These are phyloP conservation scores for Salix caprea DNA, from an alignment of 345 rosid species.

Conservation along the genomic window DNA sequence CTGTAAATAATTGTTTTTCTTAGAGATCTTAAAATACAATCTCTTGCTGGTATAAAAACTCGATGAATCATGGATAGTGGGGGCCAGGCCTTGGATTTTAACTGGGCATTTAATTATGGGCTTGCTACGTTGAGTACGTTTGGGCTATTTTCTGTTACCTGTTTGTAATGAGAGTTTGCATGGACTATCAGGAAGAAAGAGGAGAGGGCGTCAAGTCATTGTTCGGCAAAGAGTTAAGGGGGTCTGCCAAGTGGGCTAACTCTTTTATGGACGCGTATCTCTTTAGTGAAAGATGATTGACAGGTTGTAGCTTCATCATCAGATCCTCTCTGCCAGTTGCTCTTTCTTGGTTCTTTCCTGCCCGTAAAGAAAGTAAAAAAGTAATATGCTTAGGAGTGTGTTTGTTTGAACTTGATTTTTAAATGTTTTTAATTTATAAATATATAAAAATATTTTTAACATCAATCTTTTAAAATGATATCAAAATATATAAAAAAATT, in stretches of 20 bases:
- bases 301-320: neutral
- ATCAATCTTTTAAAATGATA: too few species aligned
- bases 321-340: slow-evolving; percentile 1
- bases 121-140: neutral
- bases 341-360: neutral
- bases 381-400: too few species aligned
- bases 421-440: too few species aligned
- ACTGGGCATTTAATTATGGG: neutral
- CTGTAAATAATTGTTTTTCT: too few species aligned
- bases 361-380: neutral
- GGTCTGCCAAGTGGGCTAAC: neutral
- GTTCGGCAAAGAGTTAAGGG: neutral
- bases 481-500: too few species aligned
- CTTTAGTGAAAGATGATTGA: neutral
- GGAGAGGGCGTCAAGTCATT: neutral
- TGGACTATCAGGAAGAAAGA: neutral
- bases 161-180: neutral
- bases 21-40: too few species aligned
- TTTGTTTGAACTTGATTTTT: too few species aligned
- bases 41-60: too few species aligned
- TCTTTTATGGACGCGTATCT: neutral
- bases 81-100: neutral
- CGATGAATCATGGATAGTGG: neutral
- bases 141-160: neutral
- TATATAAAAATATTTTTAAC: too few species aligned